A percentile compares a stretch with the other conserved stretches of the same genome.
Conservation (phyloP, 2,329 filamentous ascomycete genomes). For the Amauroascus niger region DNA sequence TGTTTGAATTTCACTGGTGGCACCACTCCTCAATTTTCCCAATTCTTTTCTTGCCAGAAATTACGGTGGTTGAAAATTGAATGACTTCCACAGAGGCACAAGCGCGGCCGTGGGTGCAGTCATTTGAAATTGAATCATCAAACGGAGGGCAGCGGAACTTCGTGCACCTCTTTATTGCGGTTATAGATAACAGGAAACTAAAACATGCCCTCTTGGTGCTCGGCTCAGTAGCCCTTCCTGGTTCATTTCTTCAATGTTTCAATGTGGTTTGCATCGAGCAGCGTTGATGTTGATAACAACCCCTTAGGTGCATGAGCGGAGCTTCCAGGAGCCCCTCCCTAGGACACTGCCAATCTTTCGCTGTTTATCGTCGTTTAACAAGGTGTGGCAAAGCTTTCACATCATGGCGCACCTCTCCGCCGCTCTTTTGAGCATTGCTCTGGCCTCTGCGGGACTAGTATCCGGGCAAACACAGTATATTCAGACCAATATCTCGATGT, state of each 20-base stretch:
- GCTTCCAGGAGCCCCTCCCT: background rate
- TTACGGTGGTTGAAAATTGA: background rate
- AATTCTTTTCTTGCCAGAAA: background rate
- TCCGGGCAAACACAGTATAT: slow-evolving; percentile 34
- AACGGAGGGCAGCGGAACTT: background rate
- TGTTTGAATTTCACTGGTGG: background rate
- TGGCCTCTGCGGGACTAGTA: slow-evolving; percentile 19
- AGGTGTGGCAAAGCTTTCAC: background rate
- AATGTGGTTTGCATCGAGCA: background rate
- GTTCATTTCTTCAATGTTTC: background rate
- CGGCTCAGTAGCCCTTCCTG: background rate
- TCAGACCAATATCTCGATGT: slow-evolving; percentile 52
- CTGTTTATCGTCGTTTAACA: background rate
- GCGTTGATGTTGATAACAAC: background rate
- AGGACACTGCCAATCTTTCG: background rate
- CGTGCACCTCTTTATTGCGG: background rate
- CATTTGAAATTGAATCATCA: background rate
- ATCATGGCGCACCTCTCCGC: slow-evolving; percentile 10
- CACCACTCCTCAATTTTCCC: background rate
- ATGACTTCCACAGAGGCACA: background rate
- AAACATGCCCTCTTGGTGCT: background rate
- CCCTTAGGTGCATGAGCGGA: background rate
- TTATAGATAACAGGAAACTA: background rate
- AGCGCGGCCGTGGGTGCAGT: background rate
- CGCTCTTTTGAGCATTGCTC: slow-evolving; percentile 8